phyloP scores from a whole-genome alignment of 208 protist genomes.

The Leishmania mexicana region DNA sequence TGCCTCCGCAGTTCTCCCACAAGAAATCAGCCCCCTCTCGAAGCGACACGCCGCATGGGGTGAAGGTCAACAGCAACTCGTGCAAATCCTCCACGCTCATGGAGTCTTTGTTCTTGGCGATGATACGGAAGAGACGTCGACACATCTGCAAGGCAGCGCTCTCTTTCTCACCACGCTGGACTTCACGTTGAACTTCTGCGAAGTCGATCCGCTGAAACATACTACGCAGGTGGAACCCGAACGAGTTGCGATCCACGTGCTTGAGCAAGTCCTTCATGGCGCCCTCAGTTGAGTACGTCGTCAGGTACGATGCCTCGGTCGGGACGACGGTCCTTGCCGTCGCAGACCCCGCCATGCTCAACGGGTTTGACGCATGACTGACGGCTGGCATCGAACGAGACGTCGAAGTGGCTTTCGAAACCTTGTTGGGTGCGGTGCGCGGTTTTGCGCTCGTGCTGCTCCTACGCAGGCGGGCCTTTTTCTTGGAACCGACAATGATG shows the following conservation, averaged over 20 bases:
- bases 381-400: not conserved
- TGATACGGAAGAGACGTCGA: conserved; percentile 41
- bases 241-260: conserved; percentile 25
- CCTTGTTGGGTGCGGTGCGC: not conserved
- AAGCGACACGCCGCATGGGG: conserved; percentile 47
- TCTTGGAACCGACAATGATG: not conserved
- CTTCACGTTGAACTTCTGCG: conserved; percentile 11
- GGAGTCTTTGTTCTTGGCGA: conserved; percentile 45
- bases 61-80: conserved; percentile 66
- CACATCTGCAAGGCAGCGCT: conserved; percentile 18
- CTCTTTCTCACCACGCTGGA: conserved; percentile 5
- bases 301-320: not conserved
- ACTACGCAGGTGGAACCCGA: conserved; percentile 16
- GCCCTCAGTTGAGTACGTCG: not conserved
- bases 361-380: not conserved
- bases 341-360: not conserved
- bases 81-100: conserved; percentile 59
- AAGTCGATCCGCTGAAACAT: conserved; percentile 26
- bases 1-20: conserved; percentile 65
- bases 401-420: no score
- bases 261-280: conserved; percentile 25
- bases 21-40: conserved; percentile 75
- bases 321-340: not conserved
- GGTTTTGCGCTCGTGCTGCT: not conserved
- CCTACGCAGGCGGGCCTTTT: not conserved